A percentile compares a stretch with the other conserved stretches of the same genome.
Evolutionary conservation across 208 protist species (phyloP).

Genomic region (Acanthamoeba sp.): DNA sequence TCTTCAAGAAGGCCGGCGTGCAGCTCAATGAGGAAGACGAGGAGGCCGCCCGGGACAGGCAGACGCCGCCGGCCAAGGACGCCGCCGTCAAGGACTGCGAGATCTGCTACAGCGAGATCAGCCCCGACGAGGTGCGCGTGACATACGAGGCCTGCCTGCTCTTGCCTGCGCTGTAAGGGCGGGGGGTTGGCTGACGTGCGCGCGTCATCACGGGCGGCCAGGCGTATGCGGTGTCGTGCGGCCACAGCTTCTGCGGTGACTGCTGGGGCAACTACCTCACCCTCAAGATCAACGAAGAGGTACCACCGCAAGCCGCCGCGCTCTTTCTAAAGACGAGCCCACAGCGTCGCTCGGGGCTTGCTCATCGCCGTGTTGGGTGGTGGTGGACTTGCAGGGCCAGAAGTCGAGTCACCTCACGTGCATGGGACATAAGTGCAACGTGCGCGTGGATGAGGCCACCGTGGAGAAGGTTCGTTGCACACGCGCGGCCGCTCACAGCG

Average conservation of each 20-base stretch:
- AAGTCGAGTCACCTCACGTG: slow-evolving; percentile 54
- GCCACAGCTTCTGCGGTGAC: slow-evolving; percentile 42
- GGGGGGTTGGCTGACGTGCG: background rate
- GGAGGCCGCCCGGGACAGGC: background rate
- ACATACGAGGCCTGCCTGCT: background rate
- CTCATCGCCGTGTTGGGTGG: no score
- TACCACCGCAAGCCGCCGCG: background rate
- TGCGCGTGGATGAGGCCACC: slow-evolving; percentile 44
- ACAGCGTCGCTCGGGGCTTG: no score
- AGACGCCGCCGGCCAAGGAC: background rate
- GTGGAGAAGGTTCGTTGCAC: background rate
- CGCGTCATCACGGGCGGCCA: background rate
- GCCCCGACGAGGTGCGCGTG: slow-evolving; percentile 1
- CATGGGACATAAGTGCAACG: slow-evolving; percentile 64
- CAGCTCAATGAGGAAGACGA: slow-evolving; percentile 38
- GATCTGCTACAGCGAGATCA: slow-evolving; percentile 50
- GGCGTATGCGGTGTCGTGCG: slow-evolving; percentile 36
- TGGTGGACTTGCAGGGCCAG: background rate
- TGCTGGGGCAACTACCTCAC: slow-evolving; percentile 45
- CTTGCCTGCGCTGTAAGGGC: background rate
- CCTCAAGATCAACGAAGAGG: slow-evolving; percentile 59
- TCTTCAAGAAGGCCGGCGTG: slow-evolving; percentile 45
- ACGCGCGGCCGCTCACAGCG: background rate
- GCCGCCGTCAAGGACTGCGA: slow-evolving; percentile 39
- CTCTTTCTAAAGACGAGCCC: no score